Base-by-base conservation (phyloP, 495 filamentous ascomycete genomes). In the Lasiosphaeria miniovina region DNA sequence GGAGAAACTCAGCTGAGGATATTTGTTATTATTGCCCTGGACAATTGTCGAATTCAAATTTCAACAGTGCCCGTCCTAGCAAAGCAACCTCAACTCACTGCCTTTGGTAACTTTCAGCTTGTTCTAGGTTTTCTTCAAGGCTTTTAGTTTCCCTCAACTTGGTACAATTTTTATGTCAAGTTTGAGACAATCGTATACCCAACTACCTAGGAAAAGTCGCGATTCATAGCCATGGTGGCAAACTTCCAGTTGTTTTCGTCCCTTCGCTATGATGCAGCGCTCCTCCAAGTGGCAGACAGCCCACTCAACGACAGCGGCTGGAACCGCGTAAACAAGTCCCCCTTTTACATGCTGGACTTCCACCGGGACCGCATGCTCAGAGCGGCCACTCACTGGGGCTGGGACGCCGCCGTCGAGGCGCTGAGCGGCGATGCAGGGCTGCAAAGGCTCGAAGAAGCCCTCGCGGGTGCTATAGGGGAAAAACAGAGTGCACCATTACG, bases 261-360 rank as follows among this genome's bases (percentile, higher is more conserved):
- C 8, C 80, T 94, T 53, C 88, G 86, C 56, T 92, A 88, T 70
- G 91, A 96, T 64, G 85, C 84, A 8, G 62, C 69, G 6, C 84
- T 96, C 35, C 72, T 79, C 6, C 53, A 68, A 51, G 61, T 75
- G 14, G 59, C 73, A 8, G 55, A 48, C 35, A 67, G 66, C 33
- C 70, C 67, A 4, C 70, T 78, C 61, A 40, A 54, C 31, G 52
- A 76, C 54, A 60, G 65, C 33, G 63, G 76, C 41, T 77, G 79
- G 74, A 77, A 82, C 48, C 61, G 67, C 54, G 68, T 69, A 10
- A 73, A 77, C 17, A 61, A 77, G 17, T 86, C 83, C n/a, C 85
- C 85, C 1, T 88, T 94, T 66, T 96, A 96, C 75, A 90, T 97
- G 77, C 82, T 96, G 11, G 73, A 82, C 49, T 87, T 87, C 71